Evolutionary conservation across 2,329 filamentous ascomycete genomes (phyloP).

Genomic region (Cordyceps pruinosa): DNA sequence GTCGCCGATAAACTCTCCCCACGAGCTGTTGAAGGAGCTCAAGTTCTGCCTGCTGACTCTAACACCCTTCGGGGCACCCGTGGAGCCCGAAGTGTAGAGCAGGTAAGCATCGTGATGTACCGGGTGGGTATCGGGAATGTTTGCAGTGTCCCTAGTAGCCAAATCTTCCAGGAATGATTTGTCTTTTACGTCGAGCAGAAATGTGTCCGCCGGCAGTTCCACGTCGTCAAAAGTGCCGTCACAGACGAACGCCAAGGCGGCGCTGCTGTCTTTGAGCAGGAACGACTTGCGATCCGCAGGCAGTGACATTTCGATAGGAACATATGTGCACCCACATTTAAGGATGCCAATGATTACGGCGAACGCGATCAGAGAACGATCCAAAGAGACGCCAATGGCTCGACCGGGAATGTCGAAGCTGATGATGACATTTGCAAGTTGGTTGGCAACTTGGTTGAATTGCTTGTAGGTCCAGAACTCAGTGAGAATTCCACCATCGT

Average conservation of each 20-base stretch:
- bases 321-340: not conserved
- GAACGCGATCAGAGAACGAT: constrained; percentile 1
- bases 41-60: constrained; percentile 18
- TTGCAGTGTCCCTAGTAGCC: not conserved
- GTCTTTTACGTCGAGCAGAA: not conserved
- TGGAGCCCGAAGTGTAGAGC: constrained; percentile 77
- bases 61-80: constrained; percentile 75
- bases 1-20: not conserved
- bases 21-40: not conserved
- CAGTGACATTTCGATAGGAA: constrained; percentile 1
- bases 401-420: not conserved
- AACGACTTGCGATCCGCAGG: constrained; percentile 1
- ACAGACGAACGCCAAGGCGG: not conserved
- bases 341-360: not conserved
- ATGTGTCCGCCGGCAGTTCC: not conserved
- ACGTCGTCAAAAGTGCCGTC: not conserved
- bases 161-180: not conserved
- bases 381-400: not conserved
- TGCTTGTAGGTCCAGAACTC: not conserved
- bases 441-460: not conserved
- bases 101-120: constrained; percentile 27
- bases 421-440: not conserved
- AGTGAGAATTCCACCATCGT: not conserved
- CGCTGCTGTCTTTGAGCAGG: constrained; percentile 1
- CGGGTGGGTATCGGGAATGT: not conserved